Base-by-base conservation (phyloP, 2,329 filamentous ascomycete genomes). In the Ustulina deusta region DNA sequence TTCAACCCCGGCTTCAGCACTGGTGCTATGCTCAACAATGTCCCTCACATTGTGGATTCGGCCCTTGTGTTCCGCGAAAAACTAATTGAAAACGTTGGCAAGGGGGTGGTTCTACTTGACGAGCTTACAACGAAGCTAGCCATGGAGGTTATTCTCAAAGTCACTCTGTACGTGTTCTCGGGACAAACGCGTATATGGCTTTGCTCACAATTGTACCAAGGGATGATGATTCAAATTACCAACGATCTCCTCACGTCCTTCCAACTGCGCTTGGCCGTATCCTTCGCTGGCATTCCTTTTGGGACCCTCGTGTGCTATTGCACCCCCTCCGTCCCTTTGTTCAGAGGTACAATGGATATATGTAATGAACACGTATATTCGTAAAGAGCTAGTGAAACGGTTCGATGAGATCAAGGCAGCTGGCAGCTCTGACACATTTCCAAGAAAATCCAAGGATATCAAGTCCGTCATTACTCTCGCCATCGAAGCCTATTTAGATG, bases 201-300 rank as follows among this genome's bases (percentile, higher is more conserved):
- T n/a, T n/a, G n/a, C n/a, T n/a, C n/a, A n/a, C n/a, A n/a, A n/a
- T n/a, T n/a, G n/a, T n/a, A n/a, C n/a, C n/a, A n/a, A n/a, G n/a
- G n/a, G n/a, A n/a, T n/a, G n/a, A n/a, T n/a, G n/a, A n/a, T n/a
- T n/a, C n/a, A n/a, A n/a, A n/a, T n/a, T n/a, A n/a, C n/a, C n/a
- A n/a, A n/a, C n/a, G n/a, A n/a, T n/a, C n/a, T n/a, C n/a, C n/a
- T n/a, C n/a, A n/a, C n/a, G n/a, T 11, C 29, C 49, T 66, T 27
- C 27, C 63, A 2, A 57, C 63, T 25, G 63, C 65, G 11, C 65
- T 70, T 7, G n/a, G 38, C 22, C 40, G 32, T 13, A 65, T 65
- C 25, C n/a, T 65, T 11, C 22, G 38, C 25, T 68, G 68, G 68
- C 68, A 68, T 27, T 65, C 61, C 9, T 63, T 70, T 22, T 65